Evolutionary conservation across 192 early-diverging fungal species (phyloP).

Genomic region (Dispira parvispora): DNA sequence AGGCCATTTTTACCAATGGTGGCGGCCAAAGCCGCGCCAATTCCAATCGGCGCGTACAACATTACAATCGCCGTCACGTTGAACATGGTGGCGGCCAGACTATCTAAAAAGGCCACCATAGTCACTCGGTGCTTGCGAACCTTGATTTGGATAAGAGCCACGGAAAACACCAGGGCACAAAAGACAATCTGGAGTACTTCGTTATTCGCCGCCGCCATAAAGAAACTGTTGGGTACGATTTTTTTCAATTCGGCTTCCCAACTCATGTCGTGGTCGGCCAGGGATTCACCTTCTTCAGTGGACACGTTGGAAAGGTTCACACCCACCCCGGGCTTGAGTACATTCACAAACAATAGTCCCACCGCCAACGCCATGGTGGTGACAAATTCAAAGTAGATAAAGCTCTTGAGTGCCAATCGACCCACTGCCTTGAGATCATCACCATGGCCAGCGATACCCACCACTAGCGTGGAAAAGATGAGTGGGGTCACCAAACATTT

Average conservation of each 20-base stretch:
- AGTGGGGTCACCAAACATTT: constrained; percentile 34
- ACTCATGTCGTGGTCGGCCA: constrained; percentile 20
- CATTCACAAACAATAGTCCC: constrained; percentile 45
- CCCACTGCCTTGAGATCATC: constrained; percentile 42
- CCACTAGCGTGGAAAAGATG: constrained; percentile 53
- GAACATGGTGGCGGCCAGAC: constrained; percentile 45
- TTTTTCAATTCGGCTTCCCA: constrained; percentile 35
- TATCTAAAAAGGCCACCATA: constrained; percentile 35
- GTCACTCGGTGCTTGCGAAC: constrained; percentile 15
- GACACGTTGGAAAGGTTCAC: constrained; percentile 16
- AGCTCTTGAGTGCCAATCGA: constrained; percentile 43
- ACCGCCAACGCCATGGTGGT: constrained; percentile 45
- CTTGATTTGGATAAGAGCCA: constrained; percentile 30
- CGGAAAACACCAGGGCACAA: constrained; percentile 44
- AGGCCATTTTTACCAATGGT: constrained; percentile 44
- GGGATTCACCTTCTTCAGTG: constrained; percentile 12
- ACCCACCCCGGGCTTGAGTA: constrained; percentile 42
- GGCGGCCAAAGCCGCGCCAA: constrained; percentile 38
- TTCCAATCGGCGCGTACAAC: constrained; percentile 53
- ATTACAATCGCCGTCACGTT: constrained; percentile 39
- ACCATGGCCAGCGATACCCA: constrained; percentile 57
- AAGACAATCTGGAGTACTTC: constrained; percentile 40
- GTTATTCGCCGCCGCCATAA: constrained; percentile 25
- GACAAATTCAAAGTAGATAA: constrained; percentile 47
- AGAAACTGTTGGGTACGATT: constrained; percentile 44